phyloP scores from a whole-genome alignment of 495 filamentous ascomycete species.

The Hypoxylon rickii region DNA sequence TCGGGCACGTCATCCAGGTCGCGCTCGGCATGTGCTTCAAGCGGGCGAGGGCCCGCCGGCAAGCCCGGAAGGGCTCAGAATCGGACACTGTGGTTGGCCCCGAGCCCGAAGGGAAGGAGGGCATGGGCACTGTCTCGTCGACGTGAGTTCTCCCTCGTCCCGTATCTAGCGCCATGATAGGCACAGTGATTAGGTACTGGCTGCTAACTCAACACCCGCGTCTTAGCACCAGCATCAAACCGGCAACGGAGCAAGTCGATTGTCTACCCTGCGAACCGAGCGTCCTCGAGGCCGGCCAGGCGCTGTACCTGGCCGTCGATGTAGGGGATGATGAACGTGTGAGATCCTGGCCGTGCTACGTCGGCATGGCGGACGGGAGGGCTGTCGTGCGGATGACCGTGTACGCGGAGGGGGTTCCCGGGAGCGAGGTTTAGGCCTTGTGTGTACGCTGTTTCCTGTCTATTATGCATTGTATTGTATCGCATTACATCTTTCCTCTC shows the following conservation, averaged over 20 bases:
- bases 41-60: constrained; percentile 1
- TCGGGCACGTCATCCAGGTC: constrained; percentile 46
- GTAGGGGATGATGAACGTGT: constrained; percentile 30
- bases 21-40: constrained; percentile 24
- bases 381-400: constrained; percentile 12
- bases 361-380: constrained; percentile 15
- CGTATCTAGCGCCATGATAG: neutral
- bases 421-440: neutral
- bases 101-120: neutral
- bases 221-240: constrained; percentile 10
- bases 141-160: neutral
- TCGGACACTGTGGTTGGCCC: neutral
- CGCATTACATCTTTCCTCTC: too few relatives aligned
- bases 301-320: constrained; percentile 20
- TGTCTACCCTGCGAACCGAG: neutral
- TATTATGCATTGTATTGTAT: too few relatives aligned
- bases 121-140: neutral
- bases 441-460: too few relatives aligned
- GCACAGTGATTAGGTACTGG: too few relatives aligned
- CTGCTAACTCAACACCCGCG: neutral
- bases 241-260: constrained; percentile 7
- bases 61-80: neutral
- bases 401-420: neutral
- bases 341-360: constrained; percentile 22
- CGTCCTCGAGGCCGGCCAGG: neutral